phyloP scores from a whole-genome alignment of 208 protist species.

The Wallacemonas collosoma region DNA sequence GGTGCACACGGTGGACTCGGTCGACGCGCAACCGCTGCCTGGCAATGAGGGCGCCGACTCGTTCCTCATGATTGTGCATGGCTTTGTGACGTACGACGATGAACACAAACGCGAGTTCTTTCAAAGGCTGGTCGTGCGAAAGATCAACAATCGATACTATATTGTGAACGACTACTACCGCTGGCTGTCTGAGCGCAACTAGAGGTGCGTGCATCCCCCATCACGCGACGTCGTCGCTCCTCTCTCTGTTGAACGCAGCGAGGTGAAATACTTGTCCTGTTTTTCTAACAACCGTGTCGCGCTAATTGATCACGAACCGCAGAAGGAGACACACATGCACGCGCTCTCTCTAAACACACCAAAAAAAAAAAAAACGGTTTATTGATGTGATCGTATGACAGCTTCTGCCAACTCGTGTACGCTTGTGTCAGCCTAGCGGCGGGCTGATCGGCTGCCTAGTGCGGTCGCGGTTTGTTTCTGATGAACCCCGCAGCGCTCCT shows the following conservation, averaged over 20 bases:
- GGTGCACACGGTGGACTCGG: conserved; percentile 73
- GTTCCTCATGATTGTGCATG: conserved; percentile 82
- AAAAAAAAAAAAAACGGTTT: too few relatives aligned
- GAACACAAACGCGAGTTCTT: conserved; percentile 90
- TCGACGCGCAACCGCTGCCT: conserved; percentile 91
- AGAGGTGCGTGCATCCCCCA: not conserved
- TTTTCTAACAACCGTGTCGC: too few relatives aligned
- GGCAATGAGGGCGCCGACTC: conserved; percentile 77
- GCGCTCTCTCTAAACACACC: too few relatives aligned
- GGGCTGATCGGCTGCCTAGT: too few relatives aligned
- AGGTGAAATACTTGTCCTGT: too few relatives aligned
- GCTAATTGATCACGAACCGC: not conserved
- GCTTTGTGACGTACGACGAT: conserved; percentile 83
- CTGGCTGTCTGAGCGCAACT: conserved; percentile 73
- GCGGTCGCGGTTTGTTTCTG: too few relatives aligned
- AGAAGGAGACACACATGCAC: not conserved
- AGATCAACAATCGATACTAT: conserved; percentile 72
- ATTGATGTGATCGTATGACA: too few relatives aligned
- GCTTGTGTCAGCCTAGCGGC: too few relatives aligned
- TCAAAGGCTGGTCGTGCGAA: conserved; percentile 83
- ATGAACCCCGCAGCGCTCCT: too few relatives aligned
- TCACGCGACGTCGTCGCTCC: too few relatives aligned
- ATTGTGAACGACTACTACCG: conserved; percentile 93
- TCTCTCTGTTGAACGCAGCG: too few relatives aligned
- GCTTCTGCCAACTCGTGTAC: too few relatives aligned